Evolutionary conservation across 2,329 filamentous ascomycete species (phyloP).

Genomic region (Colletotrichum musae): DNA sequence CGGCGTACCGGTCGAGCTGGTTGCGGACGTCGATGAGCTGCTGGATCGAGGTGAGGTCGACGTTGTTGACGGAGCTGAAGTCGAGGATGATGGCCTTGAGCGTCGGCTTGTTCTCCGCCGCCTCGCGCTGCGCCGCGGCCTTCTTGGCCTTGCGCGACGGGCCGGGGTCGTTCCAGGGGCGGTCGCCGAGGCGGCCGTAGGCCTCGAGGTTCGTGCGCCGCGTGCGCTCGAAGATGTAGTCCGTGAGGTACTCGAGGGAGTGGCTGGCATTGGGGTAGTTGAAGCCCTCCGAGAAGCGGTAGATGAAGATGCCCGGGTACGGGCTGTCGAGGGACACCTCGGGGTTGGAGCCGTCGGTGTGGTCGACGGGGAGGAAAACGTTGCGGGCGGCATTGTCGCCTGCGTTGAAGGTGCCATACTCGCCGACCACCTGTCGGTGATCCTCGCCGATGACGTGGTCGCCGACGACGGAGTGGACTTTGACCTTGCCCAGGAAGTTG

Average conservation of each 20-base stretch:
- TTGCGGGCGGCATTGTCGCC: constrained; percentile 71
- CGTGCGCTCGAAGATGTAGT: constrained; percentile 78
- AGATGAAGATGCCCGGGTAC: constrained; percentile 95
- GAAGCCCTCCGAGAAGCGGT: constrained; percentile 94
- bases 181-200: constrained; percentile 78
- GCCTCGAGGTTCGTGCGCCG: constrained; percentile 80
- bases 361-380: constrained; percentile 88
- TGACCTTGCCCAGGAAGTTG: constrained; percentile 85
- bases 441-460: constrained; percentile 80
- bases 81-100: constrained; percentile 94
- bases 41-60: constrained; percentile 94
- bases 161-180: constrained; percentile 96
- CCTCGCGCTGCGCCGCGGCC: constrained; percentile 53
- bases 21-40: constrained; percentile 95
- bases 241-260: constrained; percentile 84
- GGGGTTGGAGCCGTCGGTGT: constrained; percentile 92
- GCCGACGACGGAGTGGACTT: constrained; percentile 86
- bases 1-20: constrained; percentile 88
- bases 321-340: constrained; percentile 83
- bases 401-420: constrained; percentile 71
- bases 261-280: constrained; percentile 96
- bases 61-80: constrained; percentile 93
- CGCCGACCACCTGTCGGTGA: constrained; percentile 59
- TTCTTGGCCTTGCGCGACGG: constrained; percentile 68
- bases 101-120: constrained; percentile 71